A percentile compares a stretch with the other conserved stretches of the same genome.
Evolutionary conservation across 2,329 filamentous ascomycete genomes (phyloP).

Genomic region (Cytospora leucostoma): DNA sequence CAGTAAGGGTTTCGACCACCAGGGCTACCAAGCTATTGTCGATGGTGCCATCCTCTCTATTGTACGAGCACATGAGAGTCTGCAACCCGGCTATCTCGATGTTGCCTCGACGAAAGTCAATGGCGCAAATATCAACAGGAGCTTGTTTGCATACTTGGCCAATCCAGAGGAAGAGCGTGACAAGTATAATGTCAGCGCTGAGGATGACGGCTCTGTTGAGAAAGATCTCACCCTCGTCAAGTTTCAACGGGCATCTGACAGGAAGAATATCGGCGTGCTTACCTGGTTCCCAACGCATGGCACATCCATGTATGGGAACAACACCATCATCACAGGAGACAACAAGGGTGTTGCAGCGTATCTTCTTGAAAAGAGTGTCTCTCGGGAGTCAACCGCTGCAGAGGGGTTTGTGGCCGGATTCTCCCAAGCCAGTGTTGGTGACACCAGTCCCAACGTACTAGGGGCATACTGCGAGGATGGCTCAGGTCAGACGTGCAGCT

Average conservation of each 20-base stretch:
- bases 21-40: slow-evolving; percentile 85
- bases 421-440: slow-evolving; percentile 87
- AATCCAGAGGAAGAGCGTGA: slow-evolving; percentile 78
- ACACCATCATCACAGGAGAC: slow-evolving; percentile 88
- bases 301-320: slow-evolving; percentile 88
- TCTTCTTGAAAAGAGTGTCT: slow-evolving; percentile 73
- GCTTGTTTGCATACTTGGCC: slow-evolving; percentile 81
- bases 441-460: slow-evolving; percentile 84
- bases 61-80: slow-evolving; percentile 72
- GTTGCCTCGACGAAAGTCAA: slow-evolving; percentile 69
- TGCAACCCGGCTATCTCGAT: slow-evolving; percentile 66
- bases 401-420: slow-evolving; percentile 85
- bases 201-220: slow-evolving; percentile 59
- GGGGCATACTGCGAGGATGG: slow-evolving; percentile 91
- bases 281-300: slow-evolving; percentile 94
- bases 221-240: slow-evolving; percentile 78
- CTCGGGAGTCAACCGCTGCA: slow-evolving; percentile 54
- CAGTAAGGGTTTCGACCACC: slow-evolving; percentile 79
- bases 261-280: slow-evolving; percentile 76
- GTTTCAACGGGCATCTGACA: slow-evolving; percentile 73
- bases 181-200: slow-evolving; percentile 59
- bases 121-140: slow-evolving; percentile 86
- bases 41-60: slow-evolving; percentile 81
- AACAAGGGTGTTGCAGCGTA: slow-evolving; percentile 94
- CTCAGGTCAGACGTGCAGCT: slow-evolving; percentile 68